Evolutionary conservation across 1,284 basidiomycete genomes (phyloP).

Genomic region (Cryptococcus sp.): DNA sequence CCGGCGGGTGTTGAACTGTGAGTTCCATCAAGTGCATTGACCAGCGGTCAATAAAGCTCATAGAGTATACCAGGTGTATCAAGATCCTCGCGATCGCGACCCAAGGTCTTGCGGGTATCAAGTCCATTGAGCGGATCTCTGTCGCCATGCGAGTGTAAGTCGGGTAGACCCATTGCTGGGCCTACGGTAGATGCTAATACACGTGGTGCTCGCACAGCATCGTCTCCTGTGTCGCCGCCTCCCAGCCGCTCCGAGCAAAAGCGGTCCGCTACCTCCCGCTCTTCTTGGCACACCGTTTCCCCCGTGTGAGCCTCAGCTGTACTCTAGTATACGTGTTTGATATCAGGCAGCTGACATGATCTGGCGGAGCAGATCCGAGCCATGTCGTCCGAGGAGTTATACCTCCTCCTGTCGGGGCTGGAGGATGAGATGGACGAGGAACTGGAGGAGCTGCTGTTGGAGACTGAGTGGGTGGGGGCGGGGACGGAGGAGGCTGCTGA

Average conservation of each 20-base stretch:
- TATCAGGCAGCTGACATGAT: not conserved
- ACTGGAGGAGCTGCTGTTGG: slow-evolving; percentile 70
- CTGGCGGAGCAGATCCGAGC: slow-evolving; percentile 61
- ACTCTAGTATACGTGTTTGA: too few species aligned
- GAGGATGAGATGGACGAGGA: slow-evolving; percentile 69
- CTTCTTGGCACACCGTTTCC: slow-evolving; percentile 73
- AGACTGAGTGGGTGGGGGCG: slow-evolving; percentile 66
- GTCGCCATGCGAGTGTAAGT: slow-evolving; percentile 76
- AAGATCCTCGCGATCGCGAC: slow-evolving; percentile 14
- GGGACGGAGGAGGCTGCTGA: slow-evolving; percentile 11
- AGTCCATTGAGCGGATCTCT: slow-evolving; percentile 71
- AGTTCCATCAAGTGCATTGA: not conserved
- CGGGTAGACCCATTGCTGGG: not conserved
- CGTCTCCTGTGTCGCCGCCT: slow-evolving; percentile 44
- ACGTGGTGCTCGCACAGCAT: slow-evolving; percentile 52
- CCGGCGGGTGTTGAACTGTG: slow-evolving; percentile 51
- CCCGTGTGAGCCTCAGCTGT: slow-evolving; percentile 57
- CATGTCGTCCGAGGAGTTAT: slow-evolving; percentile 75
- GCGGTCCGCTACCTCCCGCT: slow-evolving; percentile 56
- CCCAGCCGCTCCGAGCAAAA: slow-evolving; percentile 47
- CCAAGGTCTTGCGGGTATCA: slow-evolving; percentile 53
- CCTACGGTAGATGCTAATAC: not conserved
- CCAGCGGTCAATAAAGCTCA: not conserved
- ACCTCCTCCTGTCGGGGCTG: slow-evolving; percentile 64
- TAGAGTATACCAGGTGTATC: not conserved